Evolutionary conservation across 2,329 filamentous ascomycete species (phyloP), one percentile per base, ranked within the genome.

Genomic region (Ophiocordyceps sinensis): DNA sequence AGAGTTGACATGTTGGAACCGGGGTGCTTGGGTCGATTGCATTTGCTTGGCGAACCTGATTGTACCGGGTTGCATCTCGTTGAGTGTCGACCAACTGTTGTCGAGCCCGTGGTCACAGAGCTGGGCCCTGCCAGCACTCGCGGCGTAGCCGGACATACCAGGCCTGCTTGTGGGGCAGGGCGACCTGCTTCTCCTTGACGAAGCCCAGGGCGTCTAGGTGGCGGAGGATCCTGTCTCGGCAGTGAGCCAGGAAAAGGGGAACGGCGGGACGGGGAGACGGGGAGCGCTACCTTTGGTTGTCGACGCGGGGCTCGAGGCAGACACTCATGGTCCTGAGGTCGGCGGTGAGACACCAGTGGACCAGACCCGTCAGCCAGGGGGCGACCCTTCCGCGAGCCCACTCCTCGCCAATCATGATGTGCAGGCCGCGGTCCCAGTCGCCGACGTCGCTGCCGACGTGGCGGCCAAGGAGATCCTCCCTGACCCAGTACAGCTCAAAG

Each of bases 401-500:
- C 52, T 95, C 79, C 62, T 96, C 91, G 1, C 91, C 91, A 4
- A 98, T 74, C 32, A 98, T 66, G 12, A 91, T 77, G 54, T 98
- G 91, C 15, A 96, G 64, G 0, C 91, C 91, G 7, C 91, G 71
- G 52, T 96, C 89, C 61, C 82, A 96, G 52, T 94, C 84, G 8
- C 73, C 75, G 0, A 79, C 76, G 4, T 74, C 71, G 19, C 71
- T 71, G 0, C 78, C 71, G 4, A 93, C 61, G 47, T 85, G 70
- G 38, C 70, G 73, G 0, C 85, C 86, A 1, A 98, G 59, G 0
- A 69, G 65, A 54, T 96, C 91, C 57, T 98, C 91, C 54, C 94
- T 94, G 4, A 91, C 86, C 89, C 91, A 98, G 64, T 98, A 98
- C 29, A 98, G 73, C 65, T 98, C 91, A 56, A 98, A 95, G 58